These are phyloP conservation scores for Quercus alba DNA, from an alignment of 306 rosid genomes.

Conservation along the genomic window DNA sequence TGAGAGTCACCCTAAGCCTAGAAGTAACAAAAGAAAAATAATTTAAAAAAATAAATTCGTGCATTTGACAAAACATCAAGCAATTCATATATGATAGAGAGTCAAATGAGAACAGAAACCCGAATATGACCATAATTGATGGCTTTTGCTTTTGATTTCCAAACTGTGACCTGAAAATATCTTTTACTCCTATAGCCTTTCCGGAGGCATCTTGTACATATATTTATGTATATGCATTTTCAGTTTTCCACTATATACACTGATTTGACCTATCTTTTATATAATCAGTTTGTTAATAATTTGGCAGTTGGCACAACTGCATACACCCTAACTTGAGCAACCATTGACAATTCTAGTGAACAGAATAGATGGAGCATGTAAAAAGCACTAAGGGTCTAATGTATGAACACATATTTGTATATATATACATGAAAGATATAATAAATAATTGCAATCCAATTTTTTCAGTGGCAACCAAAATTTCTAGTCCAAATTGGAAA, in stretches of 20 bases:
- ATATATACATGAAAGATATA: background rate
- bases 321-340: too few relatives aligned
- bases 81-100: too few relatives aligned
- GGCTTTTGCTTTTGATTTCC: too few relatives aligned
- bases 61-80: background rate
- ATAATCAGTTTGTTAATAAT: background rate
- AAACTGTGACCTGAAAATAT: background rate
- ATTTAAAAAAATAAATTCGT: background rate
- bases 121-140: too few relatives aligned
- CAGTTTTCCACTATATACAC: background rate
- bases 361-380: too few relatives aligned
- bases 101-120: too few relatives aligned
- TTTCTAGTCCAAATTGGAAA: background rate
- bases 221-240: background rate
- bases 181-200: background rate
- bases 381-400: too few relatives aligned
- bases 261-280: background rate
- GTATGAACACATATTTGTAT: too few relatives aligned
- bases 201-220: background rate
- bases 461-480: background rate
- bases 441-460: background rate
- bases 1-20: slow-evolving; percentile 77
- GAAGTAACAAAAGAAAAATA: background rate
- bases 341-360: too few relatives aligned
- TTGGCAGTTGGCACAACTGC: background rate